Conservation (phyloP, 1,284 basidiomycete genomes). For the Boletus smithii region DNA sequence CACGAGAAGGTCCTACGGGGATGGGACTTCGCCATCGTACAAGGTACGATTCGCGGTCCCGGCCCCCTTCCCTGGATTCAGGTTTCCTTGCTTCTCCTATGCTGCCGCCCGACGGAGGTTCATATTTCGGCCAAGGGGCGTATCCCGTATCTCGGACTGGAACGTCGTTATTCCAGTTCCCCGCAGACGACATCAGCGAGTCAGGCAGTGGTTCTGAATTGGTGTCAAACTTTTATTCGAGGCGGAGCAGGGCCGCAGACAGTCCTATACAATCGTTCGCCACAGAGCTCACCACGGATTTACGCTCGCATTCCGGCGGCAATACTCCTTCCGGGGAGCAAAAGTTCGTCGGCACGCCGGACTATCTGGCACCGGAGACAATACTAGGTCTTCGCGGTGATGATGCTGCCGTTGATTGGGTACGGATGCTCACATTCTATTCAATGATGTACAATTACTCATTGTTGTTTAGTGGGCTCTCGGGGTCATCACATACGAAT, state of each 20-base stretch:
- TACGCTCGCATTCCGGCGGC: conserved; percentile 60
- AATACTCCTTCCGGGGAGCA: conserved; percentile 79
- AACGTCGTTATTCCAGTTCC: conserved; percentile 61
- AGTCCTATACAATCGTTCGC: conserved; percentile 81
- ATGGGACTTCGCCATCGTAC: conserved; percentile 50
- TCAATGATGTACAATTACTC: conserved; percentile 11
- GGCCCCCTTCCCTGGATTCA: conserved; percentile 80
- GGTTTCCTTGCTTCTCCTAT: conserved; percentile 74
- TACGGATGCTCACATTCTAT: conserved; percentile 38
- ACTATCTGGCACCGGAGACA: conserved; percentile 95
- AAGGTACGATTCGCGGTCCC: conserved; percentile 64
- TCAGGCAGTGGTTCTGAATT: conserved; percentile 82
- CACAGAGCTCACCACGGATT: conserved; percentile 75
- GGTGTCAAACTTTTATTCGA: conserved; percentile 54
- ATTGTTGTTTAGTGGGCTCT: conserved; percentile 77
- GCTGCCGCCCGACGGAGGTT: conserved; percentile 63
- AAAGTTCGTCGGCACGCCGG: conserved; percentile 95
- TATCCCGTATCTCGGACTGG: conserved; percentile 54
- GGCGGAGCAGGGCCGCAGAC: conserved; percentile 56
- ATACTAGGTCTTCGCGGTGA: conserved; percentile 95
- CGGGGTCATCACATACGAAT: conserved; percentile 98
- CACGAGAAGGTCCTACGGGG: conserved; percentile 69
- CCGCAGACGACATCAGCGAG: conserved; percentile 79
- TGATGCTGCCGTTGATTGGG: conserved; percentile 97
- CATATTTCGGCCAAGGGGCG: conserved; percentile 76